Conservation (phyloP, 768 basidiomycete genomes). For the Botryobasidium botryosum region DNA sequence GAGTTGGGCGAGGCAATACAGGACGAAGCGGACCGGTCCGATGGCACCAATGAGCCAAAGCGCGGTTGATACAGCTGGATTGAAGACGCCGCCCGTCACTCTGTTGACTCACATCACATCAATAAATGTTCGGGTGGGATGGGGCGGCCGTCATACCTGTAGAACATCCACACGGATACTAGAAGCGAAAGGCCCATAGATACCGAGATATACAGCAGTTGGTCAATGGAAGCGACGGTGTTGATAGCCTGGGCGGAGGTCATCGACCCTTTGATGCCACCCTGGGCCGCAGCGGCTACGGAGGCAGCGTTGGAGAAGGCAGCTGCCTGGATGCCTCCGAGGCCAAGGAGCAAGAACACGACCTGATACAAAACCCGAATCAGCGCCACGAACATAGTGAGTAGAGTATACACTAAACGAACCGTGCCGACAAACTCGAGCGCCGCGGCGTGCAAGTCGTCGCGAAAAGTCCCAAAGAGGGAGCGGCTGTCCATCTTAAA, state of each 20-base stretch:
- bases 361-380: constrained; percentile 2
- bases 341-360: constrained; percentile 45
- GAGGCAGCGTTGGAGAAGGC: constrained; percentile 11
- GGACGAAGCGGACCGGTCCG: constrained; percentile 35
- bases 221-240: constrained; percentile 20
- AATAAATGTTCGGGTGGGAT: constrained; percentile 1
- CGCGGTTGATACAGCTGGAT: constrained; percentile 43
- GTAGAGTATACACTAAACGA: not conserved
- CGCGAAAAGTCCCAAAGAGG: not conserved
- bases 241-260: constrained; percentile 8
- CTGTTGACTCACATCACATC: not conserved
- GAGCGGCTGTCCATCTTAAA: not conserved
- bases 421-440: constrained; percentile 12
- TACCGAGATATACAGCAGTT: constrained; percentile 37
- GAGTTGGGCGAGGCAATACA: constrained; percentile 35
- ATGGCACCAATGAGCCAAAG: constrained; percentile 41
- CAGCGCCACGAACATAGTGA: too few relatives aligned
- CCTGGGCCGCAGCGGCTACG: constrained; percentile 16
- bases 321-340: constrained; percentile 45
- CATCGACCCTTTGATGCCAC: too few relatives aligned
- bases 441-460: constrained; percentile 10
- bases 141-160: constrained; percentile 19
- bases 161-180: constrained; percentile 51
- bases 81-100: constrained; percentile 47
- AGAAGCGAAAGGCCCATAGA: constrained; percentile 46